Evolutionary conservation across 768 basidiomycete genomes (phyloP).

Genomic region (Scleroderma citrinum): DNA sequence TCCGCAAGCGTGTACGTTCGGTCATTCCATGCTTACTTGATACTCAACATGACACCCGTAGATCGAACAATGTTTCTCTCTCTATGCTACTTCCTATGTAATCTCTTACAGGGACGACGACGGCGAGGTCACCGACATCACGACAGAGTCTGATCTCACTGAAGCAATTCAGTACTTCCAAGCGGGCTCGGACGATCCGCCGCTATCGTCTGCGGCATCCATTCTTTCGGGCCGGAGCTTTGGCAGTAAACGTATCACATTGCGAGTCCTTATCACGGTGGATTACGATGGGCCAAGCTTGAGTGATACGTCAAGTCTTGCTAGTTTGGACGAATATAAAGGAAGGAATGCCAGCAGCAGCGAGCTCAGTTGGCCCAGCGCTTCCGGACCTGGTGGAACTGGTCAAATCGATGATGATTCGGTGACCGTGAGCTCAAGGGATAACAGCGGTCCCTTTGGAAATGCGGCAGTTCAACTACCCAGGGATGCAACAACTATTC

Average conservation of each 20-base stretch:
- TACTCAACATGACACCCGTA: constrained; percentile 24
- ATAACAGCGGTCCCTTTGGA: constrained; percentile 30
- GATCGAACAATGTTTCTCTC: constrained; percentile 83
- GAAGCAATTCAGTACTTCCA: constrained; percentile 89
- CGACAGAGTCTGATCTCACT: constrained; percentile 65
- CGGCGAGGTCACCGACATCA: constrained; percentile 66
- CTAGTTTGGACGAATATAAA: constrained; percentile 69
- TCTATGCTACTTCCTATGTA: constrained; percentile 61
- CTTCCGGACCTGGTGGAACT: constrained; percentile 36
- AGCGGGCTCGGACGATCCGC: constrained; percentile 65
- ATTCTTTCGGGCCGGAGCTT: constrained; percentile 63
- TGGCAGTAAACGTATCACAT: constrained; percentile 62
- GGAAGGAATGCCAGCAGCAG: constrained; percentile 53
- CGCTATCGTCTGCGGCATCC: constrained; percentile 66
- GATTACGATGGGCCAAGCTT: constrained; percentile 91
- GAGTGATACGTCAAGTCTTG: constrained; percentile 81
- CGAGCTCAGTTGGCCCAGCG: constrained; percentile 39
- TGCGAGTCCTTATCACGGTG: constrained; percentile 70
- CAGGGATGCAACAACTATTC: not conserved
- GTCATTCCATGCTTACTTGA: not conserved
- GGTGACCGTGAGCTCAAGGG: constrained; percentile 69
- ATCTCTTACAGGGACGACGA: constrained; percentile 89
- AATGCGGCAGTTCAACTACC: constrained; percentile 3
- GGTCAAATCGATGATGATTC: constrained; percentile 63
- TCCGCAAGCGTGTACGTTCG: constrained; percentile 61